These are phyloP conservation scores for Waltergamsia citrina DNA, from an alignment of 2,329 filamentous ascomycete genomes.

Conservation along the genomic window DNA sequence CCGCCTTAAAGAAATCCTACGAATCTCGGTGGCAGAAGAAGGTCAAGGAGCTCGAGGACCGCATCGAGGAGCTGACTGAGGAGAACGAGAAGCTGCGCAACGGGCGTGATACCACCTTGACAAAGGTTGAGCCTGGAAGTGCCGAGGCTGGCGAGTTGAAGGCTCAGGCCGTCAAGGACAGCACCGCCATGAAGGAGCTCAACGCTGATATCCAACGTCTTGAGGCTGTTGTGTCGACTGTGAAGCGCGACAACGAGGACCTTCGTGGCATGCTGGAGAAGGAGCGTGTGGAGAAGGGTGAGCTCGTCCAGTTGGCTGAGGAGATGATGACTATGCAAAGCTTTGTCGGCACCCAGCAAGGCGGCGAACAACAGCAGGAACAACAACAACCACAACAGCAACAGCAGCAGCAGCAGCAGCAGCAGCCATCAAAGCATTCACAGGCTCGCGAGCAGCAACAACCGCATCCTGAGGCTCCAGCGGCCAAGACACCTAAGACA, in stretches of 20 bases:
- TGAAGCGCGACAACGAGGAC: slow-evolving; percentile 60
- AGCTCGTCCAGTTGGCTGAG: slow-evolving; percentile 71
- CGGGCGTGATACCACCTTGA: slow-evolving; percentile 57
- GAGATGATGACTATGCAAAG: slow-evolving; percentile 66
- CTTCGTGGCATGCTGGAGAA: slow-evolving; percentile 58
- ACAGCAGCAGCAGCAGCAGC: slow-evolving; percentile 10
- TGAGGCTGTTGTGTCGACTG: slow-evolving; percentile 58
- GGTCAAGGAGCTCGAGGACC: slow-evolving; percentile 65
- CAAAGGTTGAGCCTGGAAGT: slow-evolving; percentile 41
- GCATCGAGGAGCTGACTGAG: slow-evolving; percentile 56
- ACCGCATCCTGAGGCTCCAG: slow-evolving; percentile 11
- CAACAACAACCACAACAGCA: slow-evolving; percentile 9
- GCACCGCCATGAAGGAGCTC: slow-evolving; percentile 58
- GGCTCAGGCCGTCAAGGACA: slow-evolving; percentile 52
- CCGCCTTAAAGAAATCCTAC: slow-evolving; percentile 77
- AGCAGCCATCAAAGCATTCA: slow-evolving; percentile 7
- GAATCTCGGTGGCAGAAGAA: slow-evolving; percentile 86
- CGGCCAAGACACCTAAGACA: slow-evolving; percentile 24
- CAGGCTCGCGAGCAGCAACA: slow-evolving; percentile 12
- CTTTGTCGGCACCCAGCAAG: slow-evolving; percentile 19
- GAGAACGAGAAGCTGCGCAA: slow-evolving; percentile 68
- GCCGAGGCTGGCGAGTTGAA: slow-evolving; percentile 39
- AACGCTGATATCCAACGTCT: slow-evolving; percentile 69
- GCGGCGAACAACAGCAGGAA: slow-evolving; percentile 3
- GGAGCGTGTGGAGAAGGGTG: slow-evolving; percentile 75